phyloP scores from a whole-genome alignment of 169 alveolate species.

The Cryptosporidium baileyi region DNA sequence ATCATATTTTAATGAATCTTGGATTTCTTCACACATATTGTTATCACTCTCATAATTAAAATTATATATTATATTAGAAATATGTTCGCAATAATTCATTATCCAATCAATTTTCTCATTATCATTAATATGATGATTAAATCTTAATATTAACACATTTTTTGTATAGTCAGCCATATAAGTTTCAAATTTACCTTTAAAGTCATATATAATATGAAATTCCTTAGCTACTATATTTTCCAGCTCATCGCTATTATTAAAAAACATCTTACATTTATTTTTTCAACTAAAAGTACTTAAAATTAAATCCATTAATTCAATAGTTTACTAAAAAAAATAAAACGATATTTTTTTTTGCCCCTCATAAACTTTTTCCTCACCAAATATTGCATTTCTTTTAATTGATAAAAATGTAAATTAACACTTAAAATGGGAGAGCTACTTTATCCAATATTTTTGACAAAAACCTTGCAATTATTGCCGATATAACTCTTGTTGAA shows the following conservation, averaged over 20 bases:
- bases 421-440: not conserved
- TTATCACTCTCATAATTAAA: not conserved
- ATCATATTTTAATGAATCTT: not conserved
- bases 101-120: conserved; percentile 30
- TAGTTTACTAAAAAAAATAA: not conserved
- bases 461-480: conserved; percentile 45
- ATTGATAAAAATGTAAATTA: not conserved
- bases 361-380: not conserved
- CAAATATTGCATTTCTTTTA: not conserved
- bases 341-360: not conserved
- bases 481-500: conserved; percentile 49
- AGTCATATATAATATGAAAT: too few relatives aligned
- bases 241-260: too few relatives aligned
- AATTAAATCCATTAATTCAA: too few relatives aligned
- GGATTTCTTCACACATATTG: not conserved
- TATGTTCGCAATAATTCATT: conserved; percentile 20
- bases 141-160: conserved; percentile 7
- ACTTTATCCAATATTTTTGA: conserved; percentile 28
- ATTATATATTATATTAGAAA: not conserved
- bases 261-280: too few relatives aligned
- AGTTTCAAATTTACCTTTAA: too few relatives aligned
- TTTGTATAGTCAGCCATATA: conserved; percentile 16
- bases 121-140: not conserved
- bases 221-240: too few relatives aligned
- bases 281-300: too few relatives aligned